Evolutionary conservation across 306 rosid genomes (phyloP).

Genomic region (Betula pendula): DNA sequence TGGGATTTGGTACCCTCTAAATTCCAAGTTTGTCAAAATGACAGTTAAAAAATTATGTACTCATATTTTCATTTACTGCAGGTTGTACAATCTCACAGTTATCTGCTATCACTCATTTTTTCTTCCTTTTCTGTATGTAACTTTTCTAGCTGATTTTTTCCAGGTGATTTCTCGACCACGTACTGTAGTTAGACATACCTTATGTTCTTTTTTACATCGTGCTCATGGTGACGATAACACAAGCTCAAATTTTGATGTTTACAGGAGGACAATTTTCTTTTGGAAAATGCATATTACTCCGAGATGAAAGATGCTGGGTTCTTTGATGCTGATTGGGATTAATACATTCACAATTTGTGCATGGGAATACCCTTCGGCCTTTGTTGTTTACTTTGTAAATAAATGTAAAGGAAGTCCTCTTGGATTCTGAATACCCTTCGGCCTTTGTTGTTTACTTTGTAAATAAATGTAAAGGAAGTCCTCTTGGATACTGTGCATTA

Average conservation of each 20-base stretch:
- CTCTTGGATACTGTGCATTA: not conserved
- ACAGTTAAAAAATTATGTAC: not conserved
- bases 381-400: slow-evolving; percentile 30
- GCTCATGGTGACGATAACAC: slow-evolving; percentile 14
- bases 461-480: not conserved
- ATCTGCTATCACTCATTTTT: slow-evolving; percentile 65
- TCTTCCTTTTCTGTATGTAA: slow-evolving; percentile 67
- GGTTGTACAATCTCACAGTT: slow-evolving; percentile 62
- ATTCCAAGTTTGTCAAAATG: not conserved
- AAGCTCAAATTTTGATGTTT: slow-evolving; percentile 12
- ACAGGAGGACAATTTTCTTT: slow-evolving; percentile 75
- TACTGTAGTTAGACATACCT: not conserved
- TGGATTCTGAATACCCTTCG: slow-evolving; percentile 2
- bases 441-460: slow-evolving; percentile 32
- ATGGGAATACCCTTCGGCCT: slow-evolving; percentile 19
- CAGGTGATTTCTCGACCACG: slow-evolving; percentile 38
- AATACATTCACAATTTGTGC: slow-evolving; percentile 28
- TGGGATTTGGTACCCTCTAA: slow-evolving; percentile 60
- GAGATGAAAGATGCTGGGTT: slow-evolving; percentile 94
- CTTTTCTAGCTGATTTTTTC: slow-evolving; percentile 72
- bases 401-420: not conserved
- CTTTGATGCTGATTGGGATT: slow-evolving; percentile 86
- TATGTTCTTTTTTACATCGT: slow-evolving; percentile 4
- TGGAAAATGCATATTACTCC: slow-evolving; percentile 72
- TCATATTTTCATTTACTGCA: slow-evolving; percentile 34